A percentile compares a stretch with the other conserved stretches of the same genome.
Conservation (phyloP, 1,284 basidiomycete species). For the Xerocomus nothofagi region DNA sequence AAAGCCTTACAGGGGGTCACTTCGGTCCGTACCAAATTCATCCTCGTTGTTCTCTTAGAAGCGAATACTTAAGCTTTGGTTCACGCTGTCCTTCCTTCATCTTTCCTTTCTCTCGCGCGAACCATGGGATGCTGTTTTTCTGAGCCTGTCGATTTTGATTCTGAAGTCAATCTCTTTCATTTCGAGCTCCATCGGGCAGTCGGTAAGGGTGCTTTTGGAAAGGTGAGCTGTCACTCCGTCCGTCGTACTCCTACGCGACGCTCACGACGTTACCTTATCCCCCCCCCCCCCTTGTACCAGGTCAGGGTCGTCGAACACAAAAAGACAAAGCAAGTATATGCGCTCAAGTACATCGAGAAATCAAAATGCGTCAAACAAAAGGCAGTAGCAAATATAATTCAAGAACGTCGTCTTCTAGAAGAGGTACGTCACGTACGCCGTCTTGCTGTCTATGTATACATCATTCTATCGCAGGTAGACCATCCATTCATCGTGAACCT, state of each 20-base stretch:
- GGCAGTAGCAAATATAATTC: constrained; percentile 92
- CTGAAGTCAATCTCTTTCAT: constrained; percentile 93
- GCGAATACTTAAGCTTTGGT: constrained; percentile 27
- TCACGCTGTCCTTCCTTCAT: constrained; percentile 28
- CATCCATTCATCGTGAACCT: constrained; percentile 94
- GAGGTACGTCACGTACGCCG: constrained; percentile 57
- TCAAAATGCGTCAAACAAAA: constrained; percentile 88
- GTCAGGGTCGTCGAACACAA: constrained; percentile 96
- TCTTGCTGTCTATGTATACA: constrained; percentile 13
- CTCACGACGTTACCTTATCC: not conserved
- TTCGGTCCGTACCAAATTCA: constrained; percentile 27
- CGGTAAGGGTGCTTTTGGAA: constrained; percentile 97
- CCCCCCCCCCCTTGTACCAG: constrained; percentile 33
- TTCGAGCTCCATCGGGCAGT: constrained; percentile 93
- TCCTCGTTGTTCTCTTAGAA: constrained; percentile 29
- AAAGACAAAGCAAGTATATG: constrained; percentile 88
- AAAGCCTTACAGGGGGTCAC: constrained; percentile 15
- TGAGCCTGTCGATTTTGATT: constrained; percentile 89
- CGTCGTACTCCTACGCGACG: not conserved
- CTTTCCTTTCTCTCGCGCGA: constrained; percentile 39
- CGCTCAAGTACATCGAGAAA: constrained; percentile 98
- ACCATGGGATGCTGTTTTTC: constrained; percentile 62
- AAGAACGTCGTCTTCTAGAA: constrained; percentile 87
- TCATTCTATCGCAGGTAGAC: constrained; percentile 67
- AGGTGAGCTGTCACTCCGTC: constrained; percentile 55